Percentiles rank a stretch among this genome's conserved stretches.
phyloP scores from a whole-genome alignment of 225 moss, liverwort and hornwort species.

The Antitrichia curtipendula region DNA sequence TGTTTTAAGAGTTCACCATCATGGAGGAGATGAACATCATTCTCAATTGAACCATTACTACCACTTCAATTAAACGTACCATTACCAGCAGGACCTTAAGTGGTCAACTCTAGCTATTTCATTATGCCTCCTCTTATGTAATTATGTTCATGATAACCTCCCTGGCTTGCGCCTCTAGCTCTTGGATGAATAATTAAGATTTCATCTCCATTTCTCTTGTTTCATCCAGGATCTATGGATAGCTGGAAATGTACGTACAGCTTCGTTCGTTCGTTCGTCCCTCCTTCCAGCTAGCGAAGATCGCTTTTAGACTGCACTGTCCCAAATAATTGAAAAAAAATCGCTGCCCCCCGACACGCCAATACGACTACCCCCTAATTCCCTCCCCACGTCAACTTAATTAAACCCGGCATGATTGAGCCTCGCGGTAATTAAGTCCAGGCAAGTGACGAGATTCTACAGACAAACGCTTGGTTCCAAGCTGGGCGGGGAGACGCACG shows the following conservation, averaged over 20 bases:
- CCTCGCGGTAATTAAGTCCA: not conserved
- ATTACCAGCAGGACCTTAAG: not conserved
- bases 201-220: not conserved
- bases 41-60: not conserved
- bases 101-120: not conserved
- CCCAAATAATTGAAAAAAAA: not conserved
- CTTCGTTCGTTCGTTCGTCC: not conserved
- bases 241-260: too few species aligned
- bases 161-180: not conserved
- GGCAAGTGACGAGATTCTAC: not conserved
- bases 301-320: not conserved
- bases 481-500: not conserved
- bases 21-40: not conserved
- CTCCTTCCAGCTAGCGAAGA: not conserved
- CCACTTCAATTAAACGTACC: not conserved
- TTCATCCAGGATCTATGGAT: not conserved
- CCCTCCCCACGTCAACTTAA: not conserved
- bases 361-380: not conserved
- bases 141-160: not conserved
- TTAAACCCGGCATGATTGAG: not conserved
- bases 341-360: not conserved
- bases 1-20: not conserved
- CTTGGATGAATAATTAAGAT: not conserved
- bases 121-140: not conserved
- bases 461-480: slow-evolving; percentile 18